Conservation (phyloP, 345 rosid genomes). For the Rhizophora mangle region DNA sequence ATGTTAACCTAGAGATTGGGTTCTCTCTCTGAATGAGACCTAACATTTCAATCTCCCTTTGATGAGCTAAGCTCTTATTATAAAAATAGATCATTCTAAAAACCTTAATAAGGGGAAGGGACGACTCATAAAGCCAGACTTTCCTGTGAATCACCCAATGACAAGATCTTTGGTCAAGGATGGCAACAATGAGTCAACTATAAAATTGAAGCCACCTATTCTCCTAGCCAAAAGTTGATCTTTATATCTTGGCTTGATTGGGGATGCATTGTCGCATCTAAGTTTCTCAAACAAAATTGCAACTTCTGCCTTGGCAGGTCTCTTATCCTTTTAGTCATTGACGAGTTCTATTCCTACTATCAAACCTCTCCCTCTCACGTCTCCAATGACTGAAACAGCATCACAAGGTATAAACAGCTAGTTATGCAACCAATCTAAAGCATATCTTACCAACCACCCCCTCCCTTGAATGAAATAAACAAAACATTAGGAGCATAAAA, state of each 20-base stretch:
- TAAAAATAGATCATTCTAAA: too few relatives aligned
- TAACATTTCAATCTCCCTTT: too few relatives aligned
- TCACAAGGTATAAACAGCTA: not conserved
- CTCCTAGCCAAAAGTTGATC: not conserved
- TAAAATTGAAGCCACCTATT: not conserved
- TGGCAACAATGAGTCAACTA: not conserved
- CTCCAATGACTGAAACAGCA: constrained; percentile 68
- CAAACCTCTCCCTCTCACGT: constrained; percentile 86
- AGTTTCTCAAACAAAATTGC: constrained; percentile 72
- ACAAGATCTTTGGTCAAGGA: too few relatives aligned
- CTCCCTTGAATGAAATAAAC: too few relatives aligned
- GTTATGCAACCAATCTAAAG: not conserved
- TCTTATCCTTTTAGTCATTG: constrained; percentile 68
- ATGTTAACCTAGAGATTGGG: too few relatives aligned
- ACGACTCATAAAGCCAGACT: too few relatives aligned
- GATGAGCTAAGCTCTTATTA: too few relatives aligned
- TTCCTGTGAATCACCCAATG: too few relatives aligned
- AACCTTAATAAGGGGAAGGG: too few relatives aligned
- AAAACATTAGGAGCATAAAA: too few relatives aligned
- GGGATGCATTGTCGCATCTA: constrained; percentile 44
- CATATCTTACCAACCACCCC: not conserved
- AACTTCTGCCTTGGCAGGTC: constrained; percentile 85
- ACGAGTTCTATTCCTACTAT: constrained; percentile 89
- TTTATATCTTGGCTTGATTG: constrained; percentile 1
- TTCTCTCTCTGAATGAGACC: too few relatives aligned